phyloP scores from a whole-genome alignment of 202 grass and related monocot species.

The Musa balbisiana region DNA sequence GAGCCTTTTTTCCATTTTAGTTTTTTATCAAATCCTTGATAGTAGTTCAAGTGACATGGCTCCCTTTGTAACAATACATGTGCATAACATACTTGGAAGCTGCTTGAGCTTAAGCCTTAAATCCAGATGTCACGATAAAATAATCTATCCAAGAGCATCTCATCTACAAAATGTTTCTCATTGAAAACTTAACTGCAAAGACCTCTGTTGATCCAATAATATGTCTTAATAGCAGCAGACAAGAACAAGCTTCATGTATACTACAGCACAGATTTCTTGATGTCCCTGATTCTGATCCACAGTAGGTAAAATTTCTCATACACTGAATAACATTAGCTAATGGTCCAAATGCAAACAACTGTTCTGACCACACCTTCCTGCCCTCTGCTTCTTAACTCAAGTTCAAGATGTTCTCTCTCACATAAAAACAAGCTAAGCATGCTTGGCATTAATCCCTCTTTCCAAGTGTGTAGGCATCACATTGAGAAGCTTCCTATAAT shows the following conservation, averaged over 20 bases:
- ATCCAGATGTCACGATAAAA: neutral
- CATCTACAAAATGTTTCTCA: slow-evolving; percentile 2
- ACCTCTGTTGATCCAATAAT: slow-evolving; percentile 7
- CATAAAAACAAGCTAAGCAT: slow-evolving; percentile 14
- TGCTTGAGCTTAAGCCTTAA: neutral
- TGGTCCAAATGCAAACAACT: neutral
- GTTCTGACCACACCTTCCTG: neutral
- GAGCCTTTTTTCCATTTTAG: neutral
- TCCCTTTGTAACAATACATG: neutral
- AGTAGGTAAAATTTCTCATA: slow-evolving; percentile 8
- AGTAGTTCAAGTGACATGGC: neutral
- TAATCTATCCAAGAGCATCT: neutral
- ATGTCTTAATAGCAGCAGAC: slow-evolving; percentile 5
- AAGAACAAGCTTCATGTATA: slow-evolving; percentile 22
- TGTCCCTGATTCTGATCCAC: slow-evolving; percentile 5
- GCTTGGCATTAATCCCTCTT: slow-evolving; percentile 37
- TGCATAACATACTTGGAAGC: neutral
- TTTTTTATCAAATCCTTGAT: slow-evolving; percentile 1
- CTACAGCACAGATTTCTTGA: slow-evolving; percentile 2
- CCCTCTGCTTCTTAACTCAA: neutral
- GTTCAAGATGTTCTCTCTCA: neutral
- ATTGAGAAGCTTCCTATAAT: slow-evolving; percentile 54
- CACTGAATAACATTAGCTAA: slow-evolving; percentile 4
- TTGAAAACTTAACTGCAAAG: slow-evolving; percentile 1
- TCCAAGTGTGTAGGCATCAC: slow-evolving; percentile 42